Percentiles rank a stretch among this genome's conserved stretches.
phyloP scores from a whole-genome alignment of 1,139 yeast genomes.

The Zygosaccharomyces pseudobailii region DNA sequence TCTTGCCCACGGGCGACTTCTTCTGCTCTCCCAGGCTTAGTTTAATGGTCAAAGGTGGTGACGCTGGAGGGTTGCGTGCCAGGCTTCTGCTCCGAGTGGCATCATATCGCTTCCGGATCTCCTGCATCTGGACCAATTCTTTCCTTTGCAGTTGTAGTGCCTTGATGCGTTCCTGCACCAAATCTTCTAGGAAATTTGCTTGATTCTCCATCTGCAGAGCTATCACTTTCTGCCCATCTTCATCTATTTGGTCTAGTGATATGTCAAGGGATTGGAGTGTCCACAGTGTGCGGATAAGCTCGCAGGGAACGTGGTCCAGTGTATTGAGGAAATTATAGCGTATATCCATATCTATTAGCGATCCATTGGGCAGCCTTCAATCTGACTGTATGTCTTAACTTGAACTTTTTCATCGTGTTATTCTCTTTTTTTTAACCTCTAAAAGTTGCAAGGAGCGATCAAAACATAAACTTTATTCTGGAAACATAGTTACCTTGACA shows the following conservation, averaged over 20 bases:
- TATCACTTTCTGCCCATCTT: conserved; percentile 12
- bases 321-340: conserved; percentile 30
- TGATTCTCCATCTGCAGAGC: conserved; percentile 14
- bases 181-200: conserved; percentile 15
- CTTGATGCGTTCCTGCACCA: conserved; percentile 14
- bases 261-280: conserved; percentile 40
- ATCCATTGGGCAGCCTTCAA: too few relatives aligned
- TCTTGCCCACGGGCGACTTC: neutral
- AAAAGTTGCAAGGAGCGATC: too few relatives aligned
- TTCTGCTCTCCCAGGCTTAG: conserved; percentile 3
- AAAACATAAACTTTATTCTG: too few relatives aligned
- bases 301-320: conserved; percentile 48
- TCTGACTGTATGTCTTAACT: neutral
- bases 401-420: too few relatives aligned
- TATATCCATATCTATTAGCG: conserved; percentile 17
- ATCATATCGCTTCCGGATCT: conserved; percentile 17
- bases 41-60: conserved; percentile 8
- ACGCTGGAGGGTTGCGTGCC: neutral
- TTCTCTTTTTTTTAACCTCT: too few relatives aligned
- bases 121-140: conserved; percentile 17
- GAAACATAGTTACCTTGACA: too few relatives aligned
- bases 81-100: conserved; percentile 8
- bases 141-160: conserved; percentile 15
- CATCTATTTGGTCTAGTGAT: conserved; percentile 16
- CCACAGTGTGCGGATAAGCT: conserved; percentile 45